Evolutionary conservation across 2,329 filamentous ascomycete species (phyloP), one percentile per base, ranked within the genome.

Genomic region (Rhinocladiella mackenziei): DNA sequence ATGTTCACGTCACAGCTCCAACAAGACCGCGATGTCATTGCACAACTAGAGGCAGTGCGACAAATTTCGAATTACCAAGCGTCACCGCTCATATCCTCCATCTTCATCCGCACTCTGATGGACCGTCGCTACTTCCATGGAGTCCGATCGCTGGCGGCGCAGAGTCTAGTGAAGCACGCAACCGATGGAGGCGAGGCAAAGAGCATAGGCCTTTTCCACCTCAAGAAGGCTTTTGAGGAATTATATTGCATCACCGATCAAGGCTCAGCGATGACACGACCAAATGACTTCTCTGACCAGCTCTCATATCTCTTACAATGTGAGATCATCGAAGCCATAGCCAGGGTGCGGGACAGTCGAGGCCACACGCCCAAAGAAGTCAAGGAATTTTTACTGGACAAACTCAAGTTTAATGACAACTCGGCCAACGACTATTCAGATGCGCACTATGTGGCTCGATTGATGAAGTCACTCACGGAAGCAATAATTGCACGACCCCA

Each of bases 1-100:
- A 98, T 98, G 94, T 96, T 92, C 62, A 81, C 95, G 46, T 96
- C 92, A 15, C 92, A 98, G 64, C 73, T 98, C 51, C 92, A 98
- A 63, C 92, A 98, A 65, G 92, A 98, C 65, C 78, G 91, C 57
- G 94, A 98, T 63, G 87, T 98, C 46, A 87, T 95, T 53, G 94
- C 94, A n/a, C 81, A 84, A 58, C 70, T 81, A 40, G 78, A 83
- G 62, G 72, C 87, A 3, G 80, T 94, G 68, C 75, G 92, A 58
- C 88, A 84, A 60, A 77, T 94, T 55, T 74, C 78, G 65, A 63
- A 76, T 62, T 67, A 82, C 61, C 68, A 80, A 34, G 77, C 86
- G 15, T 86, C 91, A 64, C 81, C 83, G 5, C 78, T 97, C 30
- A 84, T 89, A 20, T 89, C 94, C 1, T 94, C 89, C 0, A 89